A percentile compares a stretch with the other conserved stretches of the same genome.
Evolutionary conservation across 2,329 filamentous ascomycete genomes (phyloP).

Genomic region (Fusarium paranaense): DNA sequence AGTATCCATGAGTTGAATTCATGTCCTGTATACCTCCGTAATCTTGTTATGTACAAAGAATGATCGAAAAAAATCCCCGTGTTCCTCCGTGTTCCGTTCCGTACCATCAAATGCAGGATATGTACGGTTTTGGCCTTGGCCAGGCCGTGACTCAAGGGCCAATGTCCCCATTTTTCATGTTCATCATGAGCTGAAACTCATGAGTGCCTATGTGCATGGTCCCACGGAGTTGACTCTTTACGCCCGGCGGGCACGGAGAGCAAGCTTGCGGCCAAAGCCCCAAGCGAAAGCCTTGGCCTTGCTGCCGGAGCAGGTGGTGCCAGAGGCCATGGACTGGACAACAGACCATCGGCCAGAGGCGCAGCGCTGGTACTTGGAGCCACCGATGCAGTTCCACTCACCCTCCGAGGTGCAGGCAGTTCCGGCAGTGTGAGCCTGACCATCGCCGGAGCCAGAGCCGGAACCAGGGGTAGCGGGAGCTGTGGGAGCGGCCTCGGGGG

Average conservation of each 20-base stretch:
- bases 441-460: slow-evolving; percentile 41
- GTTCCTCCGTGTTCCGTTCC: not conserved
- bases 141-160: not conserved
- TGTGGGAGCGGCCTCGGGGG: slow-evolving; percentile 23
- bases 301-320: slow-evolving; percentile 61
- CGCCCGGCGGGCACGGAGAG: slow-evolving; percentile 21
- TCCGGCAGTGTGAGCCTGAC: slow-evolving; percentile 50
- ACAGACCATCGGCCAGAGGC: slow-evolving; percentile 68
- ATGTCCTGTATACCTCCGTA: slow-evolving; percentile 11
- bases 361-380: slow-evolving; percentile 70
- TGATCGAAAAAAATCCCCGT: slow-evolving; percentile 30
- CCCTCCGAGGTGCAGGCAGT: slow-evolving; percentile 65
- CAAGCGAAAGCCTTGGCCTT: slow-evolving; percentile 40
- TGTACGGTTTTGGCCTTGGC: slow-evolving; percentile 2
- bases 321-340: slow-evolving; percentile 61
- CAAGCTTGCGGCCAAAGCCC: slow-evolving; percentile 34
- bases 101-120: slow-evolving; percentile 17
- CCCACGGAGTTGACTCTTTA: slow-evolving; percentile 17
- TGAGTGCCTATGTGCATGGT: not conserved
- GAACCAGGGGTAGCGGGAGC: slow-evolving; percentile 32
- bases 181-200: slow-evolving; percentile 6
- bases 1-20: slow-evolving; percentile 31
- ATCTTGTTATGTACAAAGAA: slow-evolving; percentile 31
- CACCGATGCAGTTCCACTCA: slow-evolving; percentile 68
- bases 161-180: slow-evolving; percentile 2